Conservation (phyloP, 345 rosid genomes). For the Aethionema arabicum region DNA sequence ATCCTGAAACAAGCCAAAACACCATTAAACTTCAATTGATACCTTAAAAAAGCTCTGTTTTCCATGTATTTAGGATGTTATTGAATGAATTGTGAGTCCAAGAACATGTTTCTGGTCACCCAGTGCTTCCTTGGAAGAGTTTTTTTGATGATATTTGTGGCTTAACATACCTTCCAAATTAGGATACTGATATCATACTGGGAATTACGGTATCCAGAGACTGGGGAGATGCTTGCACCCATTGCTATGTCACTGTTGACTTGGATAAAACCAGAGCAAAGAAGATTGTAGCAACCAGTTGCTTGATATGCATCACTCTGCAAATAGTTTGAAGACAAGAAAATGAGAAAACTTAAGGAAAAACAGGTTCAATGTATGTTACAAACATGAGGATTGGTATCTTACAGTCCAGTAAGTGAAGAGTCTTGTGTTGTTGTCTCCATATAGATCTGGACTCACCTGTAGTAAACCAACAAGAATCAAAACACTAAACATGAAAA, state of each 20-base stretch:
- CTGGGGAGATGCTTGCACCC: slow-evolving; percentile 97
- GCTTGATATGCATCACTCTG: slow-evolving; percentile 99
- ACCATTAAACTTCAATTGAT: slow-evolving; percentile 1
- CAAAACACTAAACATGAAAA: slow-evolving; percentile 15
- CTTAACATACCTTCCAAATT: slow-evolving; percentile 80
- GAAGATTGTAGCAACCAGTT: slow-evolving; percentile 96
- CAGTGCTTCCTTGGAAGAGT: neutral
- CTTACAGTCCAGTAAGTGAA: slow-evolving; percentile 99
- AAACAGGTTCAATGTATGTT: neutral
- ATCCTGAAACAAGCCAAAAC: slow-evolving; percentile 49
- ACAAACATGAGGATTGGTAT: slow-evolving; percentile 11
- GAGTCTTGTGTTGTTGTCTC: slow-evolving; percentile 97
- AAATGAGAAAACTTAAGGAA: neutral
- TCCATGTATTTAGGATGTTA: neutral
- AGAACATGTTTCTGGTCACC: neutral
- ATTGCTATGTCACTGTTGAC: slow-evolving; percentile 89
- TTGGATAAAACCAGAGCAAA: slow-evolving; percentile 95
- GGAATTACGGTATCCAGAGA: slow-evolving; percentile 75
- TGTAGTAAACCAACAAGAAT: slow-evolving; percentile 16
- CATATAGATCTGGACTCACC: slow-evolving; percentile 84
- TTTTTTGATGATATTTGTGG: neutral
- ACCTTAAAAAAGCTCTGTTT: neutral
- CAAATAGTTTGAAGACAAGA: neutral
- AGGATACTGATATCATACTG: slow-evolving; percentile 98
- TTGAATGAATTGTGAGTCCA: neutral